phyloP scores from a whole-genome alignment of 768 basidiomycete species.

The Phylloporus sp. region DNA sequence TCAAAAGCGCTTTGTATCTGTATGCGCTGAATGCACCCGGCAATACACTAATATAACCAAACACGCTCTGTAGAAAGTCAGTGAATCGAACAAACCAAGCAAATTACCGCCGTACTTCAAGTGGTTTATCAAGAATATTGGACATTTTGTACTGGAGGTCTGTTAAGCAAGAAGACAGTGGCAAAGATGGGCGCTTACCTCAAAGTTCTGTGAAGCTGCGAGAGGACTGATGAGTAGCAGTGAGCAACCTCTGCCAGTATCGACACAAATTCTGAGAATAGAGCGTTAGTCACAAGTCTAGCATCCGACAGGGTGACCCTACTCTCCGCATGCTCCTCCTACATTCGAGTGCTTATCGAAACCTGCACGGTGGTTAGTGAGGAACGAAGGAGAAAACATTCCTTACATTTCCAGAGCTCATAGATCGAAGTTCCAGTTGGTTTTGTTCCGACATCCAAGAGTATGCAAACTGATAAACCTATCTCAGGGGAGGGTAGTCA shows the following conservation, averaged over 20 bases:
- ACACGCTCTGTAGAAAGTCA: slow-evolving; percentile 53
- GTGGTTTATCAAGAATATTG: slow-evolving; percentile 92
- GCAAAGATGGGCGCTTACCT: slow-evolving; percentile 39
- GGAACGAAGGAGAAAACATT: background rate
- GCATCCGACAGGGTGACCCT: slow-evolving; percentile 16
- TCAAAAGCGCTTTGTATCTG: slow-evolving; percentile 81
- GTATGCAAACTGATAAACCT: slow-evolving; percentile 62
- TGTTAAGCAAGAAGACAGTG: background rate
- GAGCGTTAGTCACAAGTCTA: background rate
- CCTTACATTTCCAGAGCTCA: slow-evolving; percentile 88
- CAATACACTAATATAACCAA: slow-evolving; percentile 83
- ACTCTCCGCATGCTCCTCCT: slow-evolving; percentile 96
- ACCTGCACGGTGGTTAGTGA: slow-evolving; percentile 27
- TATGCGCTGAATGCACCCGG: slow-evolving; percentile 94
- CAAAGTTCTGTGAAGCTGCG: slow-evolving; percentile 94
- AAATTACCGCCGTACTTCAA: slow-evolving; percentile 59
- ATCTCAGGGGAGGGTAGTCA: background rate
- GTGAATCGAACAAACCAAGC: background rate
- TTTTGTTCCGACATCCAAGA: slow-evolving; percentile 94
- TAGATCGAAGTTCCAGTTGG: slow-evolving; percentile 94
- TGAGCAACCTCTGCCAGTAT: slow-evolving; percentile 69
- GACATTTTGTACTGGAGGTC: slow-evolving; percentile 81
- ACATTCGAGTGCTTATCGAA: slow-evolving; percentile 84
- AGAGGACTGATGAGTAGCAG: slow-evolving; percentile 71
- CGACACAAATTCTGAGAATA: slow-evolving; percentile 67